phyloP scores from a whole-genome alignment of 2,329 filamentous ascomycete species.

The Ophiostoma sp. region DNA sequence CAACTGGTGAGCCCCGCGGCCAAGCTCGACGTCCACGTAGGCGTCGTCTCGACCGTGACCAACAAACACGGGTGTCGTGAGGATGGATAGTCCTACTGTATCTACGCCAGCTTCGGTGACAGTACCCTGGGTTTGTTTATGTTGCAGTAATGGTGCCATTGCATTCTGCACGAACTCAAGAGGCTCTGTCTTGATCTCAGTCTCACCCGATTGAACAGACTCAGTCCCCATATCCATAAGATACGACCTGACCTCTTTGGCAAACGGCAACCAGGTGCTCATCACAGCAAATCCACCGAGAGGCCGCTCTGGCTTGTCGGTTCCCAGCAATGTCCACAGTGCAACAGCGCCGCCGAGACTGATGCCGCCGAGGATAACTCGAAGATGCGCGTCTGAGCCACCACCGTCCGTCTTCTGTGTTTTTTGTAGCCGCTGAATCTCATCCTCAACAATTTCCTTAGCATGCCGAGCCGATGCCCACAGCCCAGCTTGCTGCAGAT shows the following conservation, averaged over 20 bases:
- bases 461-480: constrained; percentile 41
- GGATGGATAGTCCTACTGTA: neutral
- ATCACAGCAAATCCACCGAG: constrained; percentile 21
- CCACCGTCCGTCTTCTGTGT: neutral
- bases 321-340: constrained; percentile 37
- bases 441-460: constrained; percentile 36
- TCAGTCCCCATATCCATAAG: neutral
- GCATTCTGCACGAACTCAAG: neutral
- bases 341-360: constrained; percentile 48
- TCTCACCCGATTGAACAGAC: neutral
- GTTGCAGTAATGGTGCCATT: neutral
- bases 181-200: neutral
- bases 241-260: neutral
- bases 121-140: neutral
- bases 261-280: constrained; percentile 27
- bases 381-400: neutral
- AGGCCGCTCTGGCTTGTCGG: constrained; percentile 14
- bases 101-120: neutral
- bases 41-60: constrained; percentile 27
- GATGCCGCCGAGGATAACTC: constrained; percentile 47
- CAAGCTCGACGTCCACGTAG: constrained; percentile 23
- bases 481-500: constrained; percentile 45
- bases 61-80: constrained; percentile 22
- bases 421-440: constrained; percentile 34
- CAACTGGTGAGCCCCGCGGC: neutral